These are phyloP conservation scores for Septoria petroselini DNA, from an alignment of 2,329 filamentous ascomycete species.

Conservation along the genomic window DNA sequence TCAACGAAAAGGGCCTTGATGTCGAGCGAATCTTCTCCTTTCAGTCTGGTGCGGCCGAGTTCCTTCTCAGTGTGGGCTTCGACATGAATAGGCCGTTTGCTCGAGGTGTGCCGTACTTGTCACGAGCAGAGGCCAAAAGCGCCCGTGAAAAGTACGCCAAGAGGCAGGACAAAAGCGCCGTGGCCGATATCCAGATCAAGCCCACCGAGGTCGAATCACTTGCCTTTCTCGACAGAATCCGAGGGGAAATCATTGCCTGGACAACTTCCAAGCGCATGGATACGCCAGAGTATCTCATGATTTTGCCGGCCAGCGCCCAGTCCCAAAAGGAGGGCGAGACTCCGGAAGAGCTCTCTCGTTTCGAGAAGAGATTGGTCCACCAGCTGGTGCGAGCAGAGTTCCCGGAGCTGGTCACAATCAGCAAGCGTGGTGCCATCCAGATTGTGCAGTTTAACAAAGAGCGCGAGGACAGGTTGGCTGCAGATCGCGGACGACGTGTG, in stretches of 20 bases:
- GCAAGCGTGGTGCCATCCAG: slow-evolving; percentile 44
- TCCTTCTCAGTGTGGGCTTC: slow-evolving; percentile 58
- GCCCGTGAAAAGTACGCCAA: slow-evolving; percentile 48
- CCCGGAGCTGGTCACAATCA: slow-evolving; percentile 45
- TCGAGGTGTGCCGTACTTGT: slow-evolving; percentile 61
- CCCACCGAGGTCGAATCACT: slow-evolving; percentile 52
- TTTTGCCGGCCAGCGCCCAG: slow-evolving; percentile 29
- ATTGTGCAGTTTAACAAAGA: slow-evolving; percentile 44
- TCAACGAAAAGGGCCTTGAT: slow-evolving; percentile 51
- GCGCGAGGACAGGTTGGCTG: slow-evolving; percentile 44
- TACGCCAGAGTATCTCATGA: slow-evolving; percentile 36
- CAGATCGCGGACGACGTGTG: slow-evolving; percentile 40
- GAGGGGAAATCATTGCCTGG: slow-evolving; percentile 50
- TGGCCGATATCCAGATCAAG: slow-evolving; percentile 50
- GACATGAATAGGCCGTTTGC: slow-evolving; percentile 56
- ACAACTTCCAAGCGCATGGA: slow-evolving; percentile 34
- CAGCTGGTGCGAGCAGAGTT: slow-evolving; percentile 64
- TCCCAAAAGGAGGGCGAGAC: slow-evolving; percentile 23
- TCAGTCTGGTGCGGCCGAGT: slow-evolving; percentile 60
- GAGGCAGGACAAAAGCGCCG: slow-evolving; percentile 42
- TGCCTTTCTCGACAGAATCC: slow-evolving; percentile 49
- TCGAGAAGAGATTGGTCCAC: slow-evolving; percentile 64
- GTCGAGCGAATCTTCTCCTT: slow-evolving; percentile 60
- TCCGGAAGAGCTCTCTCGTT: slow-evolving; percentile 49
- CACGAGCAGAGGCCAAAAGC: slow-evolving; percentile 54